A percentile compares a stretch with the other conserved stretches of the same genome.
phyloP scores from a whole-genome alignment of 495 filamentous ascomycete genomes.

The Aspergillus cavernicola region DNA sequence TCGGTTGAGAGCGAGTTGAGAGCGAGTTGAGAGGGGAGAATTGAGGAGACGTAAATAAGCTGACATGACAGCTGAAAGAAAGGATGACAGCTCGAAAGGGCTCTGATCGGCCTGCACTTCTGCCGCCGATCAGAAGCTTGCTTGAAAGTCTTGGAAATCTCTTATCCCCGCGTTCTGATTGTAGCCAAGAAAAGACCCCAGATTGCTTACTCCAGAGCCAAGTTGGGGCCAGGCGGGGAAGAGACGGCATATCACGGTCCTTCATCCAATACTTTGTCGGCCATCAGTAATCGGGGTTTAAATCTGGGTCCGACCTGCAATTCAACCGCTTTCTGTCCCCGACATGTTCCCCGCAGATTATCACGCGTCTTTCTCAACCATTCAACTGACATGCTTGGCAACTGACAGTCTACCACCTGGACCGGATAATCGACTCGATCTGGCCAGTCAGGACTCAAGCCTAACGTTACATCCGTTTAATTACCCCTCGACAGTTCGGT shows the following conservation, averaged over 20 bases:
- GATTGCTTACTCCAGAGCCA: neutral
- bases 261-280: neutral
- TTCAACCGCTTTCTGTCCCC: neutral
- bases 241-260: neutral
- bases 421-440: neutral
- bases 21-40: neutral
- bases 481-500: neutral
- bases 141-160: neutral
- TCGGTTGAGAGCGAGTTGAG: neutral
- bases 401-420: neutral
- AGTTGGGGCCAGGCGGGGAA: neutral
- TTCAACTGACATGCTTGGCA: neutral
- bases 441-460: neutral
- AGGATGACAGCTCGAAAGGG: neutral
- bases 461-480: neutral
- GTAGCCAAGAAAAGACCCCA: constrained; percentile 4
- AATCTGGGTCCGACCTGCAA: neutral
- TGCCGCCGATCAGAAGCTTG: constrained; percentile 4
- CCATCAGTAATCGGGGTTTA: neutral
- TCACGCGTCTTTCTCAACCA: neutral
- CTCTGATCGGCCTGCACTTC: constrained; percentile 3
- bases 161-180: constrained; percentile 3
- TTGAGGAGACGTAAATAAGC: neutral
- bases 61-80: neutral
- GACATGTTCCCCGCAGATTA: neutral